Percentiles rank a stretch among this genome's conserved stretches.
Evolutionary conservation across 306 rosid genomes (phyloP).

Genomic region (Cyamopsis tetragonoloba): DNA sequence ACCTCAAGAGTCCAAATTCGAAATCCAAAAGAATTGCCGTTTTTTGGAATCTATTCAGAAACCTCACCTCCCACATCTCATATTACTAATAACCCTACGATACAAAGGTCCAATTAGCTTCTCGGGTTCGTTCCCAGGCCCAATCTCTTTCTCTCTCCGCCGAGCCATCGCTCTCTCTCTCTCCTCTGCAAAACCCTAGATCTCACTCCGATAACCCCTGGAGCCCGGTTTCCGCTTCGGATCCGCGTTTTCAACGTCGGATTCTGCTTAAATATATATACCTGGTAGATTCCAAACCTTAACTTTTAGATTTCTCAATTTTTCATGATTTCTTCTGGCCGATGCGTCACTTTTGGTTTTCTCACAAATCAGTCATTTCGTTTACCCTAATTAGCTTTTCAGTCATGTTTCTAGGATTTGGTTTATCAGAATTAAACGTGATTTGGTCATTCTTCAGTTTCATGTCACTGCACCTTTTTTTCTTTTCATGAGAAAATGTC

Average conservation of each 20-base stretch:
- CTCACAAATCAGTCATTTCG: too few species aligned
- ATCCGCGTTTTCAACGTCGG: constrained; percentile 5
- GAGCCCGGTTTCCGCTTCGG: constrained; percentile 44
- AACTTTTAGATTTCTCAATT: neutral
- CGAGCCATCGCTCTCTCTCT: constrained; percentile 30
- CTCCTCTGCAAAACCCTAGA: constrained; percentile 65
- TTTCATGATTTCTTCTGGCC: neutral
- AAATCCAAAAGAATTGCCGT: constrained; percentile 25
- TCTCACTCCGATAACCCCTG: constrained; percentile 44
- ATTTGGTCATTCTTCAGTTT: neutral
- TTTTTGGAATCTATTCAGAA: constrained; percentile 20
- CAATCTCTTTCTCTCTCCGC: constrained; percentile 54
- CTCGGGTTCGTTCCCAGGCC: constrained; percentile 79
- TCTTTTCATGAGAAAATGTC: too few species aligned
- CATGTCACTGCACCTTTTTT: too few species aligned
- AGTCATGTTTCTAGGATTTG: neutral
- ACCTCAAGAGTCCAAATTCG: constrained; percentile 54
- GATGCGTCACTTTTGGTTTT: neutral
- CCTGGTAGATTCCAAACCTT: constrained; percentile 36
- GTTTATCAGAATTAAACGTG: neutral
- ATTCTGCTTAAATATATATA: neutral
- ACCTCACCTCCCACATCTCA: constrained; percentile 38
- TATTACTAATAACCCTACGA: constrained; percentile 24
- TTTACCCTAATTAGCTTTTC: neutral
- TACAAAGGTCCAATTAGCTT: constrained; percentile 75